Evolutionary conservation across 306 rosid species (phyloP).

Genomic region (apple (Malus domestica)): DNA sequence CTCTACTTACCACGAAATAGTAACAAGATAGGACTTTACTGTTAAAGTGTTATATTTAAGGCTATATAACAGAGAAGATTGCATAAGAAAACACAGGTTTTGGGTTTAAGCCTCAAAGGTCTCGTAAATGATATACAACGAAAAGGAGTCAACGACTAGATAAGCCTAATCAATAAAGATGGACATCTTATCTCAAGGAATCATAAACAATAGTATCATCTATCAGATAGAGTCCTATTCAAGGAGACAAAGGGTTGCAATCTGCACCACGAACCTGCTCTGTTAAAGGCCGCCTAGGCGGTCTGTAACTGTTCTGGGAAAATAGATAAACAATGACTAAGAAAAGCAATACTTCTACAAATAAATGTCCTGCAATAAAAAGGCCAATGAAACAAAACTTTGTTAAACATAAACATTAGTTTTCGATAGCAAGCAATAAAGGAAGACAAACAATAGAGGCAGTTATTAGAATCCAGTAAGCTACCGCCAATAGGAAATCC

Average conservation of each 20-base stretch:
- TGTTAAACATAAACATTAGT: not conserved
- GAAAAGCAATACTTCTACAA: conserved; percentile 70
- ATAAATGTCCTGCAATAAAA: conserved; percentile 67
- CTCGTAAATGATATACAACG: not conserved
- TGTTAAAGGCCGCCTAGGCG: conserved; percentile 85
- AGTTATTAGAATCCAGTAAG: conserved; percentile 4
- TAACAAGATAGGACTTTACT: not conserved
- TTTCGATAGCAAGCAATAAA: not conserved
- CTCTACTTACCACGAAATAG: not conserved
- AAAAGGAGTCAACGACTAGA: not conserved
- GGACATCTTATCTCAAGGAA: not conserved
- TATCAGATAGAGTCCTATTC: not conserved
- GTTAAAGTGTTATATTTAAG: not conserved
- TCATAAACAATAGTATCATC: not conserved
- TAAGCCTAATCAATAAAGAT: not conserved
- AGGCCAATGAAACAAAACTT: not conserved
- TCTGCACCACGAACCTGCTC: conserved; percentile 52
- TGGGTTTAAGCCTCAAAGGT: not conserved
- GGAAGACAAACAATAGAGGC: not conserved
- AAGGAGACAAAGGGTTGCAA: not conserved
- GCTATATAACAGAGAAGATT: not conserved
- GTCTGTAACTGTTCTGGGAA: conserved; percentile 95
- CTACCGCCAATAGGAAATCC: conserved; percentile 85
- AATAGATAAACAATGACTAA: conserved; percentile 81
- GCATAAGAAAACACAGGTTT: not conserved